phyloP scores from a whole-genome alignment of 2,329 filamentous ascomycete genomes.

The Xylaria arbuscula region DNA sequence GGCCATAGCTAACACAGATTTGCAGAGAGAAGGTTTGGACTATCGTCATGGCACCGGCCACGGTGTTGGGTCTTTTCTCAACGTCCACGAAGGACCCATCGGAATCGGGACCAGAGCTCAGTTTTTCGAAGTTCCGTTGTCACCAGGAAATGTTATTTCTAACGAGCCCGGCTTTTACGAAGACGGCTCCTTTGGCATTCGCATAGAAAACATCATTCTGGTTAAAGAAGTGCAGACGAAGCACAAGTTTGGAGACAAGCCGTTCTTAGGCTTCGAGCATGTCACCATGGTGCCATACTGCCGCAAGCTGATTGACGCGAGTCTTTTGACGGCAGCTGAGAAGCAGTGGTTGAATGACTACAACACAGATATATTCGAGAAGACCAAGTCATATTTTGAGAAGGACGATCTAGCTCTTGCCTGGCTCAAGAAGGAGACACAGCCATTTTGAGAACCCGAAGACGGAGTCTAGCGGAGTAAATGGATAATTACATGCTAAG shows the following conservation, averaged over 20 bases:
- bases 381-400: conserved; percentile 81
- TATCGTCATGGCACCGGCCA: conserved; percentile 97
- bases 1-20: background rate
- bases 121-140: conserved; percentile 88
- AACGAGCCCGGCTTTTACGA: conserved; percentile 98
- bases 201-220: conserved; percentile 96
- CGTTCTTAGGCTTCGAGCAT: conserved; percentile 94
- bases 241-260: conserved; percentile 91
- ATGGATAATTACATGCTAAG: conserved; percentile 19
- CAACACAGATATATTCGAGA: conserved; percentile 81
- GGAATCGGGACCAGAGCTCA: conserved; percentile 93
- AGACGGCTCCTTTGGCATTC: conserved; percentile 92
- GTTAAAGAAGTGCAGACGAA: conserved; percentile 88
- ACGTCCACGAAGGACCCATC: conserved; percentile 97
- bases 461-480: conserved; percentile 6
- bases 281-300: conserved; percentile 98
- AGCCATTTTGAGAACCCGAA: conserved; percentile 60
- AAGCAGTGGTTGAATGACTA: conserved; percentile 89
- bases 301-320: conserved; percentile 82
- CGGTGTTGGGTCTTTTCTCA: conserved; percentile 93
- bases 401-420: conserved; percentile 75
- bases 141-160: conserved; percentile 93
- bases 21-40: conserved; percentile 79
- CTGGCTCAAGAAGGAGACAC: conserved; percentile 91
- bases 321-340: conserved; percentile 77